These are phyloP conservation scores for Scedosporium dehoogii DNA, from an alignment of 2,329 filamentous ascomycete genomes.

Conservation along the genomic window DNA sequence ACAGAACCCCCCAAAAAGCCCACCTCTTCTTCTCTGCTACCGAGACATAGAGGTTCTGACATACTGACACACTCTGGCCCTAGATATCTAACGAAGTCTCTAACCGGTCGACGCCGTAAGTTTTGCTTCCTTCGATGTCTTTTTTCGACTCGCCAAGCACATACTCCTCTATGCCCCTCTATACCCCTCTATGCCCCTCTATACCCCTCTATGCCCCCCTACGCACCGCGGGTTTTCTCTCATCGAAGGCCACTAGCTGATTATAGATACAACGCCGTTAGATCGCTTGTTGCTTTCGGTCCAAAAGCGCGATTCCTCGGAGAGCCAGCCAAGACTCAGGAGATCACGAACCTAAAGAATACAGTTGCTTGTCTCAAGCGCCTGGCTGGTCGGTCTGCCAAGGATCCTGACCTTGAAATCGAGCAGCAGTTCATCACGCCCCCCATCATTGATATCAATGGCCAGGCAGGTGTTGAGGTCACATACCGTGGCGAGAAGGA, in stretches of 20 bases:
- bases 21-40: background rate
- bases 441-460: conserved; percentile 77
- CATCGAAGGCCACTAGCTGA: conserved; percentile 9
- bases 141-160: conserved; percentile 1
- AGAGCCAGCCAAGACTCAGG: conserved; percentile 94
- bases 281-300: conserved; percentile 89
- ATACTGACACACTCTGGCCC: conserved; percentile 12
- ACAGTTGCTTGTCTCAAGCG: conserved; percentile 90
- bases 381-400: conserved; percentile 75
- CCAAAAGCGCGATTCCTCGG: conserved; percentile 90
- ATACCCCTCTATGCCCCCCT: conserved; percentile 4
- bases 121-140: conserved; percentile 17
- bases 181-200: conserved; percentile 5
- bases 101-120: conserved; percentile 95
- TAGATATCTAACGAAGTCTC: conserved; percentile 99
- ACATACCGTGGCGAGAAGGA: conserved; percentile 91
- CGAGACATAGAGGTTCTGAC: background rate
- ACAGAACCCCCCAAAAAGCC: background rate
- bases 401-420: conserved; percentile 84
- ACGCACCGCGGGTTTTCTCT: background rate
- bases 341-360: conserved; percentile 99
- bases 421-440: conserved; percentile 89
- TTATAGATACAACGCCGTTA: conserved; percentile 23
- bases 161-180: conserved; percentile 5
- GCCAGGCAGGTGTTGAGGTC: conserved; percentile 91